These are phyloP conservation scores for Elsinoe australis DNA, from an alignment of 2,329 filamentous ascomycete genomes.

Conservation along the genomic window DNA sequence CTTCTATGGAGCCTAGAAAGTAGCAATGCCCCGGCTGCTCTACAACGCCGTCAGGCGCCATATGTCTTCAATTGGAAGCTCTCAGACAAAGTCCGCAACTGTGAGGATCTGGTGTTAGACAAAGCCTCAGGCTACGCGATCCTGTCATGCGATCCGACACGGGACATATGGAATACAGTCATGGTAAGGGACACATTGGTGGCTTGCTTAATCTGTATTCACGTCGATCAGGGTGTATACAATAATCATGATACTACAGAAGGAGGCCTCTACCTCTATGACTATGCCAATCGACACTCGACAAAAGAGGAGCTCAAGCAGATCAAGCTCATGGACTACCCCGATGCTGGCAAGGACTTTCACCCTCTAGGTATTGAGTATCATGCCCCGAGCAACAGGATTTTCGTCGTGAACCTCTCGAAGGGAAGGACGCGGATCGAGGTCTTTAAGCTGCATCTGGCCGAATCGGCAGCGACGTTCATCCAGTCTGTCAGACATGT, in stretches of 20 bases:
- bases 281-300: slow-evolving; percentile 28
- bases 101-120: slow-evolving; percentile 38
- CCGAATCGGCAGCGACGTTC: slow-evolving; percentile 25
- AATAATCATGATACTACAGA: slow-evolving; percentile 19
- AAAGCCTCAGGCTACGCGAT: slow-evolving; percentile 33
- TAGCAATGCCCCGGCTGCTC: slow-evolving; percentile 1
- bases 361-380: slow-evolving; percentile 39
- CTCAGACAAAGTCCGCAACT: slow-evolving; percentile 34
- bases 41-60: slow-evolving; percentile 7
- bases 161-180: slow-evolving; percentile 41
- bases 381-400: slow-evolving; percentile 28
- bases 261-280: slow-evolving; percentile 35
- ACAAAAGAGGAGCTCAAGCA: slow-evolving; percentile 23
- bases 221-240: slow-evolving; percentile 25
- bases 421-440: slow-evolving; percentile 30
- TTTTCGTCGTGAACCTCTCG: slow-evolving; percentile 38
- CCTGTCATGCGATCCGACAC: slow-evolving; percentile 37
- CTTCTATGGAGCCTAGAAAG: neutral
- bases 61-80: slow-evolving; percentile 29
- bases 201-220: slow-evolving; percentile 19
- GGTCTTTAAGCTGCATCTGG: slow-evolving; percentile 30
- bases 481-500: slow-evolving; percentile 29
- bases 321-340: slow-evolving; percentile 27
- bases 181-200: slow-evolving; percentile 30
- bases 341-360: slow-evolving; percentile 28